Evolutionary conservation across 2,329 filamentous ascomycete species (phyloP).

Genomic region (Cladophialophora chaetospira): DNA sequence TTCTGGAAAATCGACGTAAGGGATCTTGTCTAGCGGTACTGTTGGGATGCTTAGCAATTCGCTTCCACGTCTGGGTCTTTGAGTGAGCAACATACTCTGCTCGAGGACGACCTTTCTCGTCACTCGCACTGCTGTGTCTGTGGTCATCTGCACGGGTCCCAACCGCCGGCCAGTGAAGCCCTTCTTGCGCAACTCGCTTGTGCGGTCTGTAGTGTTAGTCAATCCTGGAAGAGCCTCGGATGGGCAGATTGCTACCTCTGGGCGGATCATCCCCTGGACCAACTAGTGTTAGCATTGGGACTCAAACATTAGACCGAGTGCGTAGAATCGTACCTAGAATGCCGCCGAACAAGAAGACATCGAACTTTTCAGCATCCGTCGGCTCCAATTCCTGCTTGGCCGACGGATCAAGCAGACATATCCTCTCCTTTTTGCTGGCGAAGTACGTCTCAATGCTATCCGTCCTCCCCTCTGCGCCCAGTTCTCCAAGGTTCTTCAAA

Average conservation of each 20-base stretch:
- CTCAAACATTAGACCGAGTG: neutral
- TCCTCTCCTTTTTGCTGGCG: slow-evolving; percentile 67
- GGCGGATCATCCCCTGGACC: slow-evolving; percentile 83
- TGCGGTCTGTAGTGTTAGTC: slow-evolving; percentile 56
- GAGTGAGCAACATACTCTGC: slow-evolving; percentile 58
- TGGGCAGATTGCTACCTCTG: slow-evolving; percentile 47
- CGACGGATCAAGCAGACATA: slow-evolving; percentile 87
- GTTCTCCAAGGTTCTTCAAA: slow-evolving; percentile 60
- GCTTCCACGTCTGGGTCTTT: neutral
- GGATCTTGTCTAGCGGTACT: slow-evolving; percentile 78
- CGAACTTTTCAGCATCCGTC: slow-evolving; percentile 78
- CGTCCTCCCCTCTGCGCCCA: slow-evolving; percentile 69
- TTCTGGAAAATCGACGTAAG: slow-evolving; percentile 85
- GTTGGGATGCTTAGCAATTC: slow-evolving; percentile 9
- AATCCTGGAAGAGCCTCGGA: neutral
- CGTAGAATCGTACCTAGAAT: slow-evolving; percentile 69
- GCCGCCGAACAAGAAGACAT: slow-evolving; percentile 92
- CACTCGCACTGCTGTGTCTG: slow-evolving; percentile 92
- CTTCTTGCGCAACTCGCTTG: slow-evolving; percentile 91
- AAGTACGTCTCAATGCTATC: slow-evolving; percentile 83
- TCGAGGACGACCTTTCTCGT: slow-evolving; percentile 86
- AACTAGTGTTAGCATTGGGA: neutral
- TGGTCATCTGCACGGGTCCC: slow-evolving; percentile 96
- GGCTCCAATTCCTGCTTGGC: slow-evolving; percentile 80
- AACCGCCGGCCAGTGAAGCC: slow-evolving; percentile 85